Conservation (phyloP, 805 yeast genomes). For the Komagataella populi region DNA sequence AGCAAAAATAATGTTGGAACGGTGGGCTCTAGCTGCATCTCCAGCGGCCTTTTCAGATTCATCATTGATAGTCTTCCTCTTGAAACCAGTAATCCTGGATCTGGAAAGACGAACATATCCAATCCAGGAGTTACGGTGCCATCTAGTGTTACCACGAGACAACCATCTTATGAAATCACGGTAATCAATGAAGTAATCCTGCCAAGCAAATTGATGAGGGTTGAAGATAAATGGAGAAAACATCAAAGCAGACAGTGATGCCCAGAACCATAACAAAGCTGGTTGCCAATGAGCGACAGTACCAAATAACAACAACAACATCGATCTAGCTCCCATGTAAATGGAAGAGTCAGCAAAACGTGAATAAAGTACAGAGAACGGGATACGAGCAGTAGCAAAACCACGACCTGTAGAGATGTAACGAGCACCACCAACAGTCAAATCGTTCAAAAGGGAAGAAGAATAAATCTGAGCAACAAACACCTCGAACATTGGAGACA, state of each 20-base stretch:
- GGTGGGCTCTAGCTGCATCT: constrained; percentile 74
- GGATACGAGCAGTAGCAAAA: constrained; percentile 70
- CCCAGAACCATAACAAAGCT: constrained; percentile 95
- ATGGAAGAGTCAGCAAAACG: constrained; percentile 75
- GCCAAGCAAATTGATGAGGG: constrained; percentile 96
- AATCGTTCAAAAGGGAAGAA: constrained; percentile 53
- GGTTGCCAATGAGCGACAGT: constrained; percentile 83
- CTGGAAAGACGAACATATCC: constrained; percentile 73
- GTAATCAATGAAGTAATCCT: constrained; percentile 92
- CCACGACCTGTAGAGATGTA: constrained; percentile 83
- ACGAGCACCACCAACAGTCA: constrained; percentile 77
- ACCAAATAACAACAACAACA: constrained; percentile 60
- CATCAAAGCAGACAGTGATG: constrained; percentile 74
- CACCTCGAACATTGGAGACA: constrained; percentile 75
- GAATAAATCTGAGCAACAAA: constrained; percentile 74
- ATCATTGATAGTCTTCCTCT: constrained; percentile 60
- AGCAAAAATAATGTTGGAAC: constrained; percentile 56
- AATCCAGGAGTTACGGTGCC: constrained; percentile 85
- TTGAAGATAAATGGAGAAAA: constrained; percentile 91
- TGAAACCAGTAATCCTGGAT: constrained; percentile 79
- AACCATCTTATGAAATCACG: constrained; percentile 86
- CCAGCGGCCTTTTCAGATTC: constrained; percentile 75
- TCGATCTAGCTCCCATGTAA: constrained; percentile 71
- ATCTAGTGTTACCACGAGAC: constrained; percentile 80
- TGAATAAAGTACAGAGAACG: constrained; percentile 60